A percentile compares a stretch with the other conserved stretches of the same genome.
Conservation (phyloP, 2,329 filamentous ascomycete species). For the Xylaria multiplex region DNA sequence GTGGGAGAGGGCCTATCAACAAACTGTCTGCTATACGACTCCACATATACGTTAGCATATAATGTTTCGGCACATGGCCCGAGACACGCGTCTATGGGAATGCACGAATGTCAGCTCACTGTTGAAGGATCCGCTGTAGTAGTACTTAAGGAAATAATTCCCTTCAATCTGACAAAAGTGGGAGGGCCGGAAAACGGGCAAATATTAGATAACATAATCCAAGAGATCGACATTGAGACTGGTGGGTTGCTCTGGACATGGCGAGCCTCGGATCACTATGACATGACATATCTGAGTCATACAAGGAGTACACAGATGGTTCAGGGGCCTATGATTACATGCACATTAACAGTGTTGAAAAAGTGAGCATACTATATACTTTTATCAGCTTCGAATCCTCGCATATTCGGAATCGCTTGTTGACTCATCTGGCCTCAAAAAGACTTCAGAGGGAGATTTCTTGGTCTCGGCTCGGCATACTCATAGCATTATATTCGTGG, state of each 20-base stretch:
- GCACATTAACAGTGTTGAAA: slow-evolving; percentile 39
- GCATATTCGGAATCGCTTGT: neutral
- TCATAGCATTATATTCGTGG: slow-evolving; percentile 30
- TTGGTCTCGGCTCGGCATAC: slow-evolving; percentile 36
- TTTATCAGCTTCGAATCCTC: no score
- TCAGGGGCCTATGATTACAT: slow-evolving; percentile 32
- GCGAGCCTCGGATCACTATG: slow-evolving; percentile 35
- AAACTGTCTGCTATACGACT: slow-evolving; percentile 40
- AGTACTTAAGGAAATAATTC: slow-evolving; percentile 38
- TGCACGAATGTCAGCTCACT: slow-evolving; percentile 45
- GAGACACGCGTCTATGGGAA: slow-evolving; percentile 31
- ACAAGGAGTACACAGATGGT: slow-evolving; percentile 17
- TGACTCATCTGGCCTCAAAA: slow-evolving; percentile 6
- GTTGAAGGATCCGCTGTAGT: slow-evolving; percentile 39
- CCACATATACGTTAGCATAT: slow-evolving; percentile 41
- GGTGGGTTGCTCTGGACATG: slow-evolving; percentile 36
- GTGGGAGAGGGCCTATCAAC: slow-evolving; percentile 16
- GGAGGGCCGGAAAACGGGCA: slow-evolving; percentile 32
- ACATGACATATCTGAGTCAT: slow-evolving; percentile 33
- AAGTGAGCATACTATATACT: slow-evolving; percentile 16
- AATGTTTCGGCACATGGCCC: slow-evolving; percentile 33
- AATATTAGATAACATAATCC: slow-evolving; percentile 35
- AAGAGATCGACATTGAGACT: slow-evolving; percentile 39
- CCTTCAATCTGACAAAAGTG: slow-evolving; percentile 31
- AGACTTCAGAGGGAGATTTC: slow-evolving; percentile 39